These are phyloP conservation scores for Microthlaspi erraticum DNA, from an alignment of 345 rosid species.

Conservation along the genomic window DNA sequence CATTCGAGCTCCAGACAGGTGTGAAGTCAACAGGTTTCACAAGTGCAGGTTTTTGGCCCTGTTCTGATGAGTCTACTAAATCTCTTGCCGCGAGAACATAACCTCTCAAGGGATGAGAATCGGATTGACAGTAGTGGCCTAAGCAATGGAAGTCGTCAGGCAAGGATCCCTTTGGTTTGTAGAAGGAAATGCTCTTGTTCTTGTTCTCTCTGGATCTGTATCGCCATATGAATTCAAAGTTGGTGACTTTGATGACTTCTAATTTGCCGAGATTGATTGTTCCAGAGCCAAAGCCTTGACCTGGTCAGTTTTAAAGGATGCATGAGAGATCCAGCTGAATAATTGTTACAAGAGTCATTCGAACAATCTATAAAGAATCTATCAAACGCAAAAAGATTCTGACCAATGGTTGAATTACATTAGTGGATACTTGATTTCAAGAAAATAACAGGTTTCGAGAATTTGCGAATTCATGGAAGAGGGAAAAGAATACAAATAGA, in stretches of 20 bases:
- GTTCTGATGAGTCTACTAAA: constrained; percentile 39
- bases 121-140: constrained; percentile 79
- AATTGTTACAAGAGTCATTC: neutral
- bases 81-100: constrained; percentile 71
- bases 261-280: constrained; percentile 71
- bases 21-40: constrained; percentile 65
- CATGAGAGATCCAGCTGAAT: neutral
- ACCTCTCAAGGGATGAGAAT: constrained; percentile 63
- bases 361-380: no score
- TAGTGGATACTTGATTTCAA: neutral
- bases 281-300: constrained; percentile 74
- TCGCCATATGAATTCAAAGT: constrained; percentile 72
- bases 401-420: neutral
- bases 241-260: constrained; percentile 57
- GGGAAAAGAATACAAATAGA: neutral
- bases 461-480: neutral
- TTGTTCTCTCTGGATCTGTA: constrained; percentile 47
- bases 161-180: constrained; percentile 57
- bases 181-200: constrained; percentile 61
- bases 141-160: constrained; percentile 74
- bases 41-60: constrained; percentile 51
- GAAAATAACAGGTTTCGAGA: neutral
- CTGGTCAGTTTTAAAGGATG: constrained; percentile 42
- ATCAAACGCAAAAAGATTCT: neutral
- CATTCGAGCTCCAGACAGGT: constrained; percentile 73